phyloP scores from a whole-genome alignment of 2,329 filamentous ascomycete genomes.

The Alternaria panax region DNA sequence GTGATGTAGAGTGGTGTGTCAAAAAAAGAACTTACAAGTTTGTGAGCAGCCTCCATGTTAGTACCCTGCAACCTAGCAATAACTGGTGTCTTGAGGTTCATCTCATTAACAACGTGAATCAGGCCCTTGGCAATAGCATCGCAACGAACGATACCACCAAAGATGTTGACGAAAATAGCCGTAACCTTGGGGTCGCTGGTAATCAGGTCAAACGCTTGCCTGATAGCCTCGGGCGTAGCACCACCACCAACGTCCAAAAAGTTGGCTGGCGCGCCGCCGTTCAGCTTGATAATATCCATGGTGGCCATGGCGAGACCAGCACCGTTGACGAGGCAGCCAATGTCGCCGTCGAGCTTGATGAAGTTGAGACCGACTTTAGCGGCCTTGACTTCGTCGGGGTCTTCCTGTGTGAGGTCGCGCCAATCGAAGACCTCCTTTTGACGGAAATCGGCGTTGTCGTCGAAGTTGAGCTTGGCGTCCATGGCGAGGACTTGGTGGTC shows the following conservation, averaged over 20 bases:
- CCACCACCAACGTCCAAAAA: constrained; percentile 99
- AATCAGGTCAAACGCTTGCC: constrained; percentile 97
- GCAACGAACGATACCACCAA: constrained; percentile 97
- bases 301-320: constrained; percentile 99
- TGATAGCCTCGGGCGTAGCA: constrained; percentile 95
- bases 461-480: constrained; percentile 98
- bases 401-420: constrained; percentile 95
- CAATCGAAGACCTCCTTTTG: constrained; percentile 95
- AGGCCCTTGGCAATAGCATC: constrained; percentile 96
- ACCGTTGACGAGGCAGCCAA: constrained; percentile 98
- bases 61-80: constrained; percentile 97
- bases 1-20: not conserved
- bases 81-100: constrained; percentile 96
- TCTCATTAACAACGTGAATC: constrained; percentile 90
- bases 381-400: constrained; percentile 96
- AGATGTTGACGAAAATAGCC: constrained; percentile 99
- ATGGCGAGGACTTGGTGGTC: constrained; percentile 99
- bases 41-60: constrained; percentile 94
- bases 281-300: constrained; percentile 99
- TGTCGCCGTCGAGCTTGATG: constrained; percentile 99
- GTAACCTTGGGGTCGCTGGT: constrained; percentile 98
- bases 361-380: constrained; percentile 96
- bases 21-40: constrained; percentile 62
- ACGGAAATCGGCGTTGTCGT: constrained; percentile 98
- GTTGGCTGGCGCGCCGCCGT: constrained; percentile 94